Conservation (phyloP, 148 eudicot species). For the Tetragonia tetragonoides region DNA sequence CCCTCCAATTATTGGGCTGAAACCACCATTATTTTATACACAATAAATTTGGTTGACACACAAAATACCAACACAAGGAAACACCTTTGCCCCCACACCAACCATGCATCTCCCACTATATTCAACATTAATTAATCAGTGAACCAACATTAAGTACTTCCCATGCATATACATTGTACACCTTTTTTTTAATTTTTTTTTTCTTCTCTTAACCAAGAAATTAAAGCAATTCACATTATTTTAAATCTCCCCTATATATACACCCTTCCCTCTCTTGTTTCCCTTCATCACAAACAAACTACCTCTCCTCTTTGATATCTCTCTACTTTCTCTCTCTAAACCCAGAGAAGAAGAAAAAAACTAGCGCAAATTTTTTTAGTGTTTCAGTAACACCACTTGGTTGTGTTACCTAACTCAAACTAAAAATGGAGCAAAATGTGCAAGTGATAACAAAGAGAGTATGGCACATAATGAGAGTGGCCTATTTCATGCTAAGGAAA, state of each 20-base stretch:
- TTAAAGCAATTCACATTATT: background rate
- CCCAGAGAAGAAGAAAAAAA: background rate
- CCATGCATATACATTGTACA: background rate
- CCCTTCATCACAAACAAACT: slow-evolving; percentile 5
- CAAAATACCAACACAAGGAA: slow-evolving; percentile 14
- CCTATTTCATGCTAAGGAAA: slow-evolving; percentile 55
- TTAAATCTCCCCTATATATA: slow-evolving; percentile 22
- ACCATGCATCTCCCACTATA: slow-evolving; percentile 10
- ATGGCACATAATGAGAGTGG: slow-evolving; percentile 47
- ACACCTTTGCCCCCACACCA: slow-evolving; percentile 26
- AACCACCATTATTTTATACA: slow-evolving; percentile 19
- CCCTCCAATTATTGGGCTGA: slow-evolving; percentile 32
- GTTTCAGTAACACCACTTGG: no score
- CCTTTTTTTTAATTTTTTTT: background rate
- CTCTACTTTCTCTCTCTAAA: background rate
- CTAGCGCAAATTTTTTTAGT: no score
- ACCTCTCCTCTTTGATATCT: background rate
- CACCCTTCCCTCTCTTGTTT: background rate
- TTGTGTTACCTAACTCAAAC: background rate
- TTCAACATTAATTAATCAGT: slow-evolving; percentile 4
- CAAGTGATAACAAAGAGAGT: slow-evolving; percentile 46
- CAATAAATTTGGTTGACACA: no score
- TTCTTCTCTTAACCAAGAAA: background rate
- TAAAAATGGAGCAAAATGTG: slow-evolving; percentile 57
- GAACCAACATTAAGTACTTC: background rate